Base-by-base conservation (phyloP, 495 filamentous ascomycete species). In the Tuber melanosporum region DNA sequence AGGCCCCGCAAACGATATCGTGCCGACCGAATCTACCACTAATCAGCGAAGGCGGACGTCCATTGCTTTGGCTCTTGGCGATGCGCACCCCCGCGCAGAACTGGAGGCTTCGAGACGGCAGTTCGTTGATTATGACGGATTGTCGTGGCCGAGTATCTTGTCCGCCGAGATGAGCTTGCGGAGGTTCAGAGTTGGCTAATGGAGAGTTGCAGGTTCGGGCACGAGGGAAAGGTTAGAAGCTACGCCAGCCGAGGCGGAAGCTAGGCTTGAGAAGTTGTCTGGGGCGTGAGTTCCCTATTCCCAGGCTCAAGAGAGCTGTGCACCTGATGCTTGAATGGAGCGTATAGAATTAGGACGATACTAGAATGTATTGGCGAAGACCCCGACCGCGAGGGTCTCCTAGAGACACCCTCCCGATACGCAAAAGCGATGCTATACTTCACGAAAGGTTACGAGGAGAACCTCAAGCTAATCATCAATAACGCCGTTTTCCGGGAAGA, bases 341-440 rank as follows among this genome's bases (percentile, higher is more conserved):
- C 17, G 39, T 46, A 32, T 43, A 78, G 75, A 20, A 80, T 98
- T 19, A 86, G 90, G 70, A 98, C 95, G 3, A 93, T 98, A 44
- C 87, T 98, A 9, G 95, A 98, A 85, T 98, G 94, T 80, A 88
- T 98, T 49, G 95, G 95, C 77, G 95, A 98, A 85, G 95, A 98
- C 82, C 93, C 94, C 0, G 91, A 95, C 82, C 88, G 95, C 66
- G 94, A 97, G 83, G 95, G 95, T 15, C 86, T 98, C 42, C 88
- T 92, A 9, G 91, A 90, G 69, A 98, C 95, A 6, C 95, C 95
- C 8, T 91, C 92, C 80, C 87, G 95, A 77, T 98, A 97, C 85
- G 94, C 95, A 74, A 94, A 94, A 85, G 95, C 95, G 8, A 94
- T 98, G 93, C 87, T 98, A 39, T 96, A 92, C 87, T 96, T 98